Percentiles rank a stretch among this genome's conserved stretches.
phyloP scores from a whole-genome alignment of 2,329 filamentous ascomycete species.

The Beauveria asiatica region DNA sequence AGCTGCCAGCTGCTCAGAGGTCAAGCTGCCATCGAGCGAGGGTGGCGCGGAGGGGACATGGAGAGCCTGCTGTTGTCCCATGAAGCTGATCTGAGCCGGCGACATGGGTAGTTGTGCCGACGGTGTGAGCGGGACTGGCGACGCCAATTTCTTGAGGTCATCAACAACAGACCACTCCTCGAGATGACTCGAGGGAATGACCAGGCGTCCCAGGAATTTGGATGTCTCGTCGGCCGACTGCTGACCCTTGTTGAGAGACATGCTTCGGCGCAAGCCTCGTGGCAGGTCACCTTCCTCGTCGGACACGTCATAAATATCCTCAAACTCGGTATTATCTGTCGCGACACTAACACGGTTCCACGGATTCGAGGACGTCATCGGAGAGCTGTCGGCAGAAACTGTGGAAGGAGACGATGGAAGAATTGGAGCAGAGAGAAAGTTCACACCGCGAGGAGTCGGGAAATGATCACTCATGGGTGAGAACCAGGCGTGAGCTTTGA shows the following conservation, averaged over 20 bases:
- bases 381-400: slow-evolving; percentile 44
- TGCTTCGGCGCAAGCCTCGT: slow-evolving; percentile 18
- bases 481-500: slow-evolving; percentile 50
- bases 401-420: slow-evolving; percentile 54
- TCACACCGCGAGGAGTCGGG: slow-evolving; percentile 59
- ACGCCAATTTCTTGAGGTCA: slow-evolving; percentile 41
- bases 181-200: slow-evolving; percentile 37
- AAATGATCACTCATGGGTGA: slow-evolving; percentile 57
- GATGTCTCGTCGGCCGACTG: slow-evolving; percentile 17
- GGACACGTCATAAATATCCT: slow-evolving; percentile 80
- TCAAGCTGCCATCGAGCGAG: slow-evolving; percentile 81
- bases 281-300: slow-evolving; percentile 56
- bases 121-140: slow-evolving; percentile 55
- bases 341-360: slow-evolving; percentile 57
- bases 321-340: slow-evolving; percentile 65
- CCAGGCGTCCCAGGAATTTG: slow-evolving; percentile 34
- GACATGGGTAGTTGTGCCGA: slow-evolving; percentile 66
- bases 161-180: slow-evolving; percentile 37
- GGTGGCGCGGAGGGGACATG: slow-evolving; percentile 71
- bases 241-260: slow-evolving; percentile 34
- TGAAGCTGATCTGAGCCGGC: slow-evolving; percentile 62
- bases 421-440: slow-evolving; percentile 55
- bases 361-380: slow-evolving; percentile 45
- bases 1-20: slow-evolving; percentile 76
- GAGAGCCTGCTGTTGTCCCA: slow-evolving; percentile 53